Conservation (phyloP, 225 moss, liverwort and hornwort species). For the Straminergon stramineum region DNA sequence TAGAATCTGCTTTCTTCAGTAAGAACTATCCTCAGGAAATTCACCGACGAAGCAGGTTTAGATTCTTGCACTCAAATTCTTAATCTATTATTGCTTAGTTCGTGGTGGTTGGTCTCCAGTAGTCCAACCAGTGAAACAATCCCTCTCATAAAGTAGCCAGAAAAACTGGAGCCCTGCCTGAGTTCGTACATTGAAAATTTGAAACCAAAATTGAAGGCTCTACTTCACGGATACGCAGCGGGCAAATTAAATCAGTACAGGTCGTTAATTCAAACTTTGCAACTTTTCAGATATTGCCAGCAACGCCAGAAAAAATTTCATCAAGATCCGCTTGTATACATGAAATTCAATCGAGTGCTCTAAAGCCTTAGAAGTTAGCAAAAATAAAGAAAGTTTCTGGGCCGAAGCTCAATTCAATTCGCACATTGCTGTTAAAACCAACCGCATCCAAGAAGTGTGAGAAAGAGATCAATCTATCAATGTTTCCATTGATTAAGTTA, state of each 20-base stretch:
- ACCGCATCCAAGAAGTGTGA: neutral
- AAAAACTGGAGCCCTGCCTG: neutral
- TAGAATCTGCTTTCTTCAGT: neutral
- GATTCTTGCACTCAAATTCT: neutral
- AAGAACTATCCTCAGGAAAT: neutral
- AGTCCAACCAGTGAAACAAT: neutral
- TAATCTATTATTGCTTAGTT: neutral
- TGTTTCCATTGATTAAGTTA: neutral
- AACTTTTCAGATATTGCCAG: neutral
- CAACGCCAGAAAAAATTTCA: neutral
- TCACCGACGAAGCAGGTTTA: neutral
- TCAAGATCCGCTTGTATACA: neutral
- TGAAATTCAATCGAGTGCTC: neutral
- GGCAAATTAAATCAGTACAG: neutral
- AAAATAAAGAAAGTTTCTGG: too few species aligned
- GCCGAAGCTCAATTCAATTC: neutral
- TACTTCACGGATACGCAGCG: neutral
- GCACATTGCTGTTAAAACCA: too few species aligned
- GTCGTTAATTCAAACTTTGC: neutral
- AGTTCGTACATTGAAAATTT: neutral
- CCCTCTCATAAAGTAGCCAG: neutral
- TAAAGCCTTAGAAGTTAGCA: neutral
- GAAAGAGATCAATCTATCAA: neutral
- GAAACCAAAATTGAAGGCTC: neutral
- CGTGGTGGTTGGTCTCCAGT: neutral